Evolutionary conservation across 768 basidiomycete genomes (phyloP).

Genomic region (Mycena maculata): DNA sequence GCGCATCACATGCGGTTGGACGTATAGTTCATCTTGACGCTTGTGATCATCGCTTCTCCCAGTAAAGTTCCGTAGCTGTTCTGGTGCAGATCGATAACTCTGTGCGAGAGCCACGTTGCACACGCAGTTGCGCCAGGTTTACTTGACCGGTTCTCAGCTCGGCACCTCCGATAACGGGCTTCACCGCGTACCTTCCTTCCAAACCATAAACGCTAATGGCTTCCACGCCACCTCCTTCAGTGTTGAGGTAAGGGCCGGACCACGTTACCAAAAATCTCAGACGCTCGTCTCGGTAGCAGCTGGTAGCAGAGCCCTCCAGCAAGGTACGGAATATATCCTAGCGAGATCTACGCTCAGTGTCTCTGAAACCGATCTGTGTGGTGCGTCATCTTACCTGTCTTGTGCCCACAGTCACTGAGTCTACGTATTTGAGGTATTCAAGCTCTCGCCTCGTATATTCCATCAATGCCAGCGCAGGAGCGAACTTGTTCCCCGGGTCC

Average conservation of each 20-base stretch:
- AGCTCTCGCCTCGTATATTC: too few relatives aligned
- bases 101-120: conserved; percentile 51
- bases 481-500: too few relatives aligned
- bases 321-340: conserved; percentile 58
- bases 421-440: background rate
- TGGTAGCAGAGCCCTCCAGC: conserved; percentile 54
- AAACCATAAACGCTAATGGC: conserved; percentile 59
- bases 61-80: conserved; percentile 53
- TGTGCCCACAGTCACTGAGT: conserved; percentile 54
- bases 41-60: conserved; percentile 53
- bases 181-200: conserved; percentile 55
- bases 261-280: conserved; percentile 52
- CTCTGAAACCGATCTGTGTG: too few relatives aligned
- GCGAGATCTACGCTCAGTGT: too few relatives aligned
- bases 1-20: too few relatives aligned
- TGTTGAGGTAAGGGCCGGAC: conserved; percentile 45
- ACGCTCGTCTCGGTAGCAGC: conserved; percentile 54
- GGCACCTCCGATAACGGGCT: too few relatives aligned
- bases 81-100: conserved; percentile 53
- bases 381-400: too few relatives aligned
- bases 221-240: conserved; percentile 38
- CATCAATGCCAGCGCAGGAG: too few relatives aligned
- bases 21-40: too few relatives aligned
- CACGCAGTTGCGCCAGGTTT: conserved; percentile 60
- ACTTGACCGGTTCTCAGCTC: too few relatives aligned